Evolutionary conservation across 139 green algal species (phyloP), one percentile per base, ranked within the genome.

Genomic region (Picochlorum costavermella): DNA sequence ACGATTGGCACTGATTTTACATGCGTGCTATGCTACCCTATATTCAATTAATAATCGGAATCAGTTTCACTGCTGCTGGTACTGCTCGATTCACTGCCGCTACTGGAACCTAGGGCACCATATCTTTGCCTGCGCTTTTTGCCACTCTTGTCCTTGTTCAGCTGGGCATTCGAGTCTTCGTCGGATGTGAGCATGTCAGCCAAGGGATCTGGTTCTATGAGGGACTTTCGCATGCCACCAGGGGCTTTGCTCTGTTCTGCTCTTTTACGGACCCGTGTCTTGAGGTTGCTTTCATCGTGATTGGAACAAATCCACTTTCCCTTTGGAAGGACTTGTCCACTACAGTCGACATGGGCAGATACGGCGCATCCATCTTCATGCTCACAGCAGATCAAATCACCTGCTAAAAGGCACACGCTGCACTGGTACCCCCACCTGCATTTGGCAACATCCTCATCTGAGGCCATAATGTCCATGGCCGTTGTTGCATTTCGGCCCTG

Each of bases 301-400:
- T 74, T 74, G 14, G 28, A 56, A 65, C 71, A 78, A 46, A 74
- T 62, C 53, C 63, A 78, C 45, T 59, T 30, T 23, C 65, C 71
- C 6, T 33, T 33, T 30, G 65, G 53, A 1, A 71, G n/a, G 36
- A 49, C 6, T 49, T 61, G 58, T n/a, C 71, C 71, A 44, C 60
- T 74, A 60, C 71, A 78, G 13, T 69, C 65, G 28, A 28, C n/a
- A 60, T 78, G 71, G 5, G 64, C 61, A 61, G 50, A 67, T 29
- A 78, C 64, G 36, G 48, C 49, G 60, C 71, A 78, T 5, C 33
- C 44, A 60, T 74, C 55, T 33, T 60, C 56, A 45, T 78, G 71
- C 60, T 80, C 73, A 64, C 73, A 80, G 69, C 73, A 80, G 36
- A 80, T 59, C 48, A 80, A 63, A 63, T 80, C 73, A 8, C 73